A percentile compares a stretch with the other conserved stretches of the same genome.
Conservation (phyloP, 306 rosid species). For the Medicago lupulina region DNA sequence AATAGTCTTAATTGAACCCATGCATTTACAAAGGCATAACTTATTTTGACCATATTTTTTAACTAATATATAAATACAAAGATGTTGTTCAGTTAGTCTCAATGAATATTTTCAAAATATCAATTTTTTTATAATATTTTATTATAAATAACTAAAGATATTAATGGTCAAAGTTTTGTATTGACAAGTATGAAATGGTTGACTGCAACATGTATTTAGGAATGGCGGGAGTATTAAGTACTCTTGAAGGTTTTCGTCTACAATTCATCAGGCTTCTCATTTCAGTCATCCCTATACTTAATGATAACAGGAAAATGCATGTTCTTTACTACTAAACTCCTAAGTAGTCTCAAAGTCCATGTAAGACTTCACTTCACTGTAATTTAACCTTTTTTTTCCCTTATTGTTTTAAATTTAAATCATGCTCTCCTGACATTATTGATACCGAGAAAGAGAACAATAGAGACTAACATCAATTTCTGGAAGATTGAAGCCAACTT, state of each 20-base stretch:
- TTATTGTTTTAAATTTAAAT: constrained; percentile 25
- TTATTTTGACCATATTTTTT: too few relatives aligned
- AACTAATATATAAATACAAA: too few relatives aligned
- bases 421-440: constrained; percentile 16
- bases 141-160: too few relatives aligned
- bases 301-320: constrained; percentile 18
- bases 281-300: neutral
- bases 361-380: neutral
- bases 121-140: too few relatives aligned
- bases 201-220: too few relatives aligned
- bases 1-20: neutral
- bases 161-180: too few relatives aligned
- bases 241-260: constrained; percentile 16
- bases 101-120: too few relatives aligned
- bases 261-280: neutral
- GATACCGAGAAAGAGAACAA: constrained; percentile 12
- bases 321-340: constrained; percentile 26
- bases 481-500: constrained; percentile 55
- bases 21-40: neutral
- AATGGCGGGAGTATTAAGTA: neutral
- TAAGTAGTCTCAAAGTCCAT: constrained; percentile 30
- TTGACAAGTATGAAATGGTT: too few relatives aligned
- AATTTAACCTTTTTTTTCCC: constrained; percentile 19
- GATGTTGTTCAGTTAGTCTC: too few relatives aligned
- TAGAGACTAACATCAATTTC: constrained; percentile 56